These are phyloP conservation scores for Rosa lucieae DNA, from an alignment of 306 rosid genomes.

Conservation along the genomic window DNA sequence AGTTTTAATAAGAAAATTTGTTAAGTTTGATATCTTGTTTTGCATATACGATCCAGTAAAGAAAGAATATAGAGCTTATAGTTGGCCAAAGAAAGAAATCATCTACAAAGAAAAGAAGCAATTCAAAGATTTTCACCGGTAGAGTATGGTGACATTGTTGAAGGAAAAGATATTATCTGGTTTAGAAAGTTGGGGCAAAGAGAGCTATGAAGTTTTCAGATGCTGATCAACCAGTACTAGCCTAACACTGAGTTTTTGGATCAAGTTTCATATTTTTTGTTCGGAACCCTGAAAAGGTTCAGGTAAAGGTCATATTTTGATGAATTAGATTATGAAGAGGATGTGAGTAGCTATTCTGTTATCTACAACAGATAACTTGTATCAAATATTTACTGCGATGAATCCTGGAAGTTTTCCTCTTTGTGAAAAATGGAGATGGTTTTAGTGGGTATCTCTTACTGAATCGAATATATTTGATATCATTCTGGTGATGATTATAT, in stretches of 20 bases:
- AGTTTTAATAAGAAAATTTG: slow-evolving; percentile 48
- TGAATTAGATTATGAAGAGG: slow-evolving; percentile 63
- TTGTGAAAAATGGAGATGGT: slow-evolving; percentile 21
- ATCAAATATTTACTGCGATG: slow-evolving; percentile 26
- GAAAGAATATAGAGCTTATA: slow-evolving; percentile 97
- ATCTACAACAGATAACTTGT: slow-evolving; percentile 19
- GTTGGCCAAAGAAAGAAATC: slow-evolving; percentile 98
- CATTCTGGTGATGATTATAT: slow-evolving; percentile 17
- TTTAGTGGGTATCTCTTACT: slow-evolving; percentile 11
- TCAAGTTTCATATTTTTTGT: slow-evolving; percentile 72
- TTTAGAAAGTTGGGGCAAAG: slow-evolving; percentile 92
- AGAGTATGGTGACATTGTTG: slow-evolving; percentile 88
- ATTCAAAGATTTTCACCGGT: slow-evolving; percentile 71
- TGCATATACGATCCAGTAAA: slow-evolving; percentile 98
- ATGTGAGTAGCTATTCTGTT: slow-evolving; percentile 43
- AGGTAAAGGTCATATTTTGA: slow-evolving; percentile 86
- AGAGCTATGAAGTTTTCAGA: slow-evolving; percentile 91
- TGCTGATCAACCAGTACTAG: slow-evolving; percentile 87
- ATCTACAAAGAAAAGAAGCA: slow-evolving; percentile 88
- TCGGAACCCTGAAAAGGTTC: slow-evolving; percentile 84
- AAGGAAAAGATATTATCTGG: slow-evolving; percentile 83
- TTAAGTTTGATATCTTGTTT: slow-evolving; percentile 88
- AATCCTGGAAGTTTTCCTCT: slow-evolving; percentile 14
- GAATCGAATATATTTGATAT: neutral
- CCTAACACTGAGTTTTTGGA: slow-evolving; percentile 83